A percentile compares a stretch with the other conserved stretches of the same genome.
Conservation (phyloP, 2,329 filamentous ascomycete species). For the Aspergillus pseudotamarii region DNA sequence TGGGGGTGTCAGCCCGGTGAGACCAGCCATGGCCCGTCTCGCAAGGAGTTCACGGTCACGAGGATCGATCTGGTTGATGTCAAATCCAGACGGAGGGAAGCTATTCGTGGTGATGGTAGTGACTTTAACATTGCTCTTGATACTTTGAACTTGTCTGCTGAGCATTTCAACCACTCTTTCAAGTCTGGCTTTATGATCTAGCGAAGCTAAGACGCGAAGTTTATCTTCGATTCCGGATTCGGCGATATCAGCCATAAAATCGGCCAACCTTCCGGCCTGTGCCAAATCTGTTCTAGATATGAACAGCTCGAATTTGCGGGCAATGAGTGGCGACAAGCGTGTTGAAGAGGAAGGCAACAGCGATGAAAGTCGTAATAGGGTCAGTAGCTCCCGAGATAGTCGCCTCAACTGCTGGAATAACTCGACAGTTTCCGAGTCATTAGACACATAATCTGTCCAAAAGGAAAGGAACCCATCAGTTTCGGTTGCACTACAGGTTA, state of each 20-base stretch:
- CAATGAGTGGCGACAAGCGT: constrained; percentile 78
- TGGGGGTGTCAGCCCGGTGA: constrained; percentile 45
- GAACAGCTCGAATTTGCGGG: constrained; percentile 81
- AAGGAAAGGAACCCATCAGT: neutral
- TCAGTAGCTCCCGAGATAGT: constrained; percentile 81
- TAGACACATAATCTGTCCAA: constrained; percentile 41
- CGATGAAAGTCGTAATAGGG: constrained; percentile 79
- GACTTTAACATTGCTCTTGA: constrained; percentile 87
- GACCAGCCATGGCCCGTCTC: constrained; percentile 46
- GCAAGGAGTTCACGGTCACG: constrained; percentile 49
- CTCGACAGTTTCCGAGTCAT: constrained; percentile 67
- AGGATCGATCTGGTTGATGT: constrained; percentile 55
- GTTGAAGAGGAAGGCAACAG: constrained; percentile 73
- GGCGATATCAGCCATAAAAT: constrained; percentile 95
- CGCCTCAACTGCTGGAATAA: constrained; percentile 81
- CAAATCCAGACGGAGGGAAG: constrained; percentile 63
- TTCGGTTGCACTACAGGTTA: neutral
- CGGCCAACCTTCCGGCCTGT: constrained; percentile 83
- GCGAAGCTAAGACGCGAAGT: constrained; percentile 77
- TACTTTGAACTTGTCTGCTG: constrained; percentile 75
- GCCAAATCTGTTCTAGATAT: constrained; percentile 79
- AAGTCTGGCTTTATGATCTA: constrained; percentile 77
- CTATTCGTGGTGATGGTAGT: constrained; percentile 72
- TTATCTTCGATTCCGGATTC: constrained; percentile 90
- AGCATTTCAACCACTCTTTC: constrained; percentile 82